These are phyloP conservation scores for Apiospora malaysiana DNA, from an alignment of 2,329 filamentous ascomycete genomes.

Conservation along the genomic window DNA sequence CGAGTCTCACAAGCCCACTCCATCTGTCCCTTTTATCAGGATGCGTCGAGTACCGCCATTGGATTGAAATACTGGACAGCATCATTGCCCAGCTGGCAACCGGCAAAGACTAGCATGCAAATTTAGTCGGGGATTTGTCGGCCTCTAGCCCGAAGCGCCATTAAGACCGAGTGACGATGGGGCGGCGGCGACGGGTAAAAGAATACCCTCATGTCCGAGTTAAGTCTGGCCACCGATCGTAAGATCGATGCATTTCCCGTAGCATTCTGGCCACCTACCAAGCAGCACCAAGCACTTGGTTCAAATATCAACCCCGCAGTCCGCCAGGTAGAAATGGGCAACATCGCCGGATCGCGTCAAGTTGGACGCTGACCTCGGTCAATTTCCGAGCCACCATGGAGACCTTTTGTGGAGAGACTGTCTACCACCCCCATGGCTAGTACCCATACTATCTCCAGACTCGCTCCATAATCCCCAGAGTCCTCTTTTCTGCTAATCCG, in stretches of 20 bases:
- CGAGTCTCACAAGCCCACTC: not conserved
- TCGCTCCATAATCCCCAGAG: conserved; percentile 17
- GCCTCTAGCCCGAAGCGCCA: not conserved
- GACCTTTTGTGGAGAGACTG: not conserved
- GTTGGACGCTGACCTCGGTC: not conserved
- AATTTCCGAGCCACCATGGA: conserved; percentile 7
- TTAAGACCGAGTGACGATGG: not conserved
- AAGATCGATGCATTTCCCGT: not conserved
- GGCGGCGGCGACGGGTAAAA: not conserved
- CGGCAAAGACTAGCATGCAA: not conserved
- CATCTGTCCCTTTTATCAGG: not conserved
- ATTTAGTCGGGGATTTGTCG: not conserved
- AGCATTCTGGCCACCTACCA: not conserved
- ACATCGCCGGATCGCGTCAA: not conserved
- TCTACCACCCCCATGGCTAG: not conserved
- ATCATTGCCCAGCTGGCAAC: not conserved
- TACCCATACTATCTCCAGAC: not conserved
- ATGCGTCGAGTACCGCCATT: not conserved
- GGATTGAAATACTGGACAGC: not conserved
- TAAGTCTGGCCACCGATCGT: not conserved
- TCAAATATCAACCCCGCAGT: not conserved
- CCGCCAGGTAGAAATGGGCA: not conserved
- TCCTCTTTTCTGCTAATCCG: not conserved
- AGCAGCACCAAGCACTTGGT: not conserved
- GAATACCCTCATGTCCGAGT: not conserved